These are phyloP conservation scores for Podaxis sp. DNA, from an alignment of 768 basidiomycete species.

Conservation along the genomic window DNA sequence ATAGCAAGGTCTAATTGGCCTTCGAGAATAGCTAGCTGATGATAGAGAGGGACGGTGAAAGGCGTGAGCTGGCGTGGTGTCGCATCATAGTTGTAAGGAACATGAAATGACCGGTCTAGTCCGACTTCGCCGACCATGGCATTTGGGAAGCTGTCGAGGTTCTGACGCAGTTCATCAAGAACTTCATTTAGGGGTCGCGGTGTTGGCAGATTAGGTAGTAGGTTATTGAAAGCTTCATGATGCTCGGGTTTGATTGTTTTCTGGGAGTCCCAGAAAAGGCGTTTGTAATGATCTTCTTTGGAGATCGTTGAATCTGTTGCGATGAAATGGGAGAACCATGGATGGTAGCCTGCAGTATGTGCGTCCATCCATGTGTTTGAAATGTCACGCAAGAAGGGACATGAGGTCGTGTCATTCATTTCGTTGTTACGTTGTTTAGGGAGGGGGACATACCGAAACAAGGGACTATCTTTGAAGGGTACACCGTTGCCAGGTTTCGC, in stretches of 20 bases:
- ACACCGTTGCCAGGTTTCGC: constrained; percentile 54
- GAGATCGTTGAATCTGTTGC: constrained; percentile 40
- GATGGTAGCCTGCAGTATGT: constrained; percentile 72
- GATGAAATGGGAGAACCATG: constrained; percentile 89
- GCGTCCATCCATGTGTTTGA: background rate
- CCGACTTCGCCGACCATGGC: constrained; percentile 96
- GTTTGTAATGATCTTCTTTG: constrained; percentile 76
- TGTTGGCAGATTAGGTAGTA: constrained; percentile 70
- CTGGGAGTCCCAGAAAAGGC: constrained; percentile 51
- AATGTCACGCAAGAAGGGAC: background rate
- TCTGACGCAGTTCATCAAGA: constrained; percentile 54
- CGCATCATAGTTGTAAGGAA: constrained; percentile 58
- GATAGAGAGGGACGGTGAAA: constrained; percentile 76
- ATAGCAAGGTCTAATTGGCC: constrained; percentile 86
- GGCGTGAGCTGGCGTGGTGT: constrained; percentile 62
- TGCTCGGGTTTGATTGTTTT: constrained; percentile 24
- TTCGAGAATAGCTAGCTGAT: constrained; percentile 81
- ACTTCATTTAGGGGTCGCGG: constrained; percentile 65
- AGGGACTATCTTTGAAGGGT: constrained; percentile 74
- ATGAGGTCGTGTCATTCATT: too few relatives aligned
- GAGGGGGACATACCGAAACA: constrained; percentile 71
- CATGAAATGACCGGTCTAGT: constrained; percentile 76
- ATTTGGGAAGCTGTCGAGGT: constrained; percentile 59
- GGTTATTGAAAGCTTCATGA: constrained; percentile 45
- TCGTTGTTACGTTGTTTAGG: too few relatives aligned